Conservation (phyloP, 2,329 filamentous ascomycete genomes). For the Colletotrichum acutatum region DNA sequence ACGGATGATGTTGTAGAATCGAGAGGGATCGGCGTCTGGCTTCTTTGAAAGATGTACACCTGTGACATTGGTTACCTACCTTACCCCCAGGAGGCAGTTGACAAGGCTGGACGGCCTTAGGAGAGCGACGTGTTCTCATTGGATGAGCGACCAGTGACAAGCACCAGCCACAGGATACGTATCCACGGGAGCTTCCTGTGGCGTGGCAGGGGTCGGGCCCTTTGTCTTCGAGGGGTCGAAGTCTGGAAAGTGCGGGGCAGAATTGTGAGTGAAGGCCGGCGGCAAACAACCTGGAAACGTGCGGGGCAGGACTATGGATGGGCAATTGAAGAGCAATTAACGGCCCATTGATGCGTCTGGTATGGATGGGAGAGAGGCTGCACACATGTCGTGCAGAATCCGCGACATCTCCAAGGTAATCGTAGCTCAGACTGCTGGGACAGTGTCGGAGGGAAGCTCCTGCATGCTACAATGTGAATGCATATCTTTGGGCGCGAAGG, state of each 20-base stretch:
- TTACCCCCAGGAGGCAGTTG: background rate
- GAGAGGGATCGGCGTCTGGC: background rate
- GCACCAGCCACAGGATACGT: conserved; percentile 15
- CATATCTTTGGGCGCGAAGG: background rate
- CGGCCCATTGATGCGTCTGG: conserved; percentile 12
- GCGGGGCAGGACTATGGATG: conserved; percentile 23
- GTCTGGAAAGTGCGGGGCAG: conserved; percentile 21
- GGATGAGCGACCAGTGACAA: background rate
- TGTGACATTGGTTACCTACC: conserved; percentile 1
- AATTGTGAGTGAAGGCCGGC: conserved; percentile 10
- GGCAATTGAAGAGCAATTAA: conserved; percentile 4
- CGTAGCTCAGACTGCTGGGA: background rate
- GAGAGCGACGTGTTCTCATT: conserved; percentile 24
- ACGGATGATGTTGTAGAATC: background rate
- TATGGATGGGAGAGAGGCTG: background rate
- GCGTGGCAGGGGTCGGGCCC: conserved; percentile 19
- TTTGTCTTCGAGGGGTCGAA: background rate
- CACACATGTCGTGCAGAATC: conserved; percentile 28
- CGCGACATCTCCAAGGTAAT: conserved; percentile 1
- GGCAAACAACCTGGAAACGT: conserved; percentile 23
- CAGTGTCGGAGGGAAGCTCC: background rate
- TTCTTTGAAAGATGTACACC: conserved; percentile 17
- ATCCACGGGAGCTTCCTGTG: conserved; percentile 3
- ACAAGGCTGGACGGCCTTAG: conserved; percentile 22
- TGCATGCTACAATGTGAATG: background rate